phyloP scores from a whole-genome alignment of 768 basidiomycete genomes.

The Boletus rubropictus region DNA sequence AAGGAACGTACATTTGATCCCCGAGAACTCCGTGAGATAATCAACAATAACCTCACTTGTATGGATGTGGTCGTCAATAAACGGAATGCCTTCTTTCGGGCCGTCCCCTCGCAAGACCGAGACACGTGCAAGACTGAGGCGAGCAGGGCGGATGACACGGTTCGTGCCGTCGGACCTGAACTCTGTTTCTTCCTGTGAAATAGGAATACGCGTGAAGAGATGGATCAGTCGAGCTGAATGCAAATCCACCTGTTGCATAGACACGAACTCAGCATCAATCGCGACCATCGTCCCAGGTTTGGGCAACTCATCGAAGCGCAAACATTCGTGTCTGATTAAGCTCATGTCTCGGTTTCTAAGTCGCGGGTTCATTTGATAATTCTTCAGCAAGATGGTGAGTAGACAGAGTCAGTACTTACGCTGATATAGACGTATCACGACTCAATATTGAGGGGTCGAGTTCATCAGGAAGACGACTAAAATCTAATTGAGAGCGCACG shows the following conservation, averaged over 20 bases:
- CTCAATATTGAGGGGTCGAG: conserved; percentile 73
- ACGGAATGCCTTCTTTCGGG: conserved; percentile 73
- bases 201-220: not conserved
- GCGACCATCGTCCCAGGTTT: conserved; percentile 82
- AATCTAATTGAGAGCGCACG: conserved; percentile 51
- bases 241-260: conserved; percentile 76
- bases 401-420: conserved; percentile 41
- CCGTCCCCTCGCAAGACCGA: conserved; percentile 89
- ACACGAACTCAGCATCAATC: conserved; percentile 97
- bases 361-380: not conserved
- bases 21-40: conserved; percentile 95
- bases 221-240: not conserved
- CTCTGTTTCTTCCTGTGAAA: conserved; percentile 82
- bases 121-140: conserved; percentile 89
- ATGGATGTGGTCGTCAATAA: conserved; percentile 98
- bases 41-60: conserved; percentile 94
- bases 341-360: conserved; percentile 68
- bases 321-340: conserved; percentile 71
- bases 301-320: conserved; percentile 73
- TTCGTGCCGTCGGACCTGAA: conserved; percentile 92
- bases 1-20: conserved; percentile 72
- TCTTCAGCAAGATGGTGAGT: not conserved
- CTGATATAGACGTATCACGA: conserved; percentile 82
- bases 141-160: conserved; percentile 85
- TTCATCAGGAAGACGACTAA: conserved; percentile 53